phyloP scores from a whole-genome alignment of 1,139 yeast genomes.

The Candida glucosophila region DNA sequence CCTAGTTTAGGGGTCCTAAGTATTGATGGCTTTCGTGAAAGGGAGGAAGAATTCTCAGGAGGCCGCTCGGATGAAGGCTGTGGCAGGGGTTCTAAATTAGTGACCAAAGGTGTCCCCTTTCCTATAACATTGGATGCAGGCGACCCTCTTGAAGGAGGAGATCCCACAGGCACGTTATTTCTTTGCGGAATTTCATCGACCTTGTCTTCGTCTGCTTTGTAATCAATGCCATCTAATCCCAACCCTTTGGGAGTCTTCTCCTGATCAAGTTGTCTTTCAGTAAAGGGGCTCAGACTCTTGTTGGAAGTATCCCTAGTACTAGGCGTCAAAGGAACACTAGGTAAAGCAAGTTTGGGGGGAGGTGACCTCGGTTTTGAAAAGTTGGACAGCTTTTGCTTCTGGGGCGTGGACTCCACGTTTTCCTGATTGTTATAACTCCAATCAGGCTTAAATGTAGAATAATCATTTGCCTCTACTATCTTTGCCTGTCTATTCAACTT shows the following conservation, averaged over 20 bases:
- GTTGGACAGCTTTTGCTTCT: too few species aligned
- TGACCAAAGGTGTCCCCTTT: slow-evolving; percentile 26
- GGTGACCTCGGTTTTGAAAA: too few species aligned
- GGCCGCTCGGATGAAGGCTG: too few species aligned
- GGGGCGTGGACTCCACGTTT: neutral
- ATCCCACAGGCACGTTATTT: too few species aligned
- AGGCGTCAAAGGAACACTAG: slow-evolving; percentile 17
- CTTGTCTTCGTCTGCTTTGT: slow-evolving; percentile 10
- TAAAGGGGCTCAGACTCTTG: slow-evolving; percentile 2
- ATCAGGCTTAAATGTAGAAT: slow-evolving; percentile 6
- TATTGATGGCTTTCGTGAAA: slow-evolving; percentile 21
- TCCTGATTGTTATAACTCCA: slow-evolving; percentile 1
- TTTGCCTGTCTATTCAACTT: slow-evolving; percentile 39
- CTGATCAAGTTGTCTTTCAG: neutral
- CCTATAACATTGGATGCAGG: slow-evolving; percentile 5
- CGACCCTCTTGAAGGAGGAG: too few species aligned
- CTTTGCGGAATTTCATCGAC: too few species aligned
- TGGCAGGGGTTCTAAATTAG: too few species aligned
- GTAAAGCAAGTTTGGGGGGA: slow-evolving; percentile 27
- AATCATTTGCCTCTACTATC: slow-evolving; percentile 34
- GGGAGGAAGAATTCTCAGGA: too few species aligned
- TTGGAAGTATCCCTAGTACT: too few species aligned
- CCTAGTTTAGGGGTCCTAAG: slow-evolving; percentile 24
- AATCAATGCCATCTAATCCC: slow-evolving; percentile 32
- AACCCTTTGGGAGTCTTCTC: slow-evolving; percentile 21